Evolutionary conservation across 2,329 filamentous ascomycete species (phyloP), one percentile per base, ranked within the genome.

Genomic region (Rhynchosporium secalis): DNA sequence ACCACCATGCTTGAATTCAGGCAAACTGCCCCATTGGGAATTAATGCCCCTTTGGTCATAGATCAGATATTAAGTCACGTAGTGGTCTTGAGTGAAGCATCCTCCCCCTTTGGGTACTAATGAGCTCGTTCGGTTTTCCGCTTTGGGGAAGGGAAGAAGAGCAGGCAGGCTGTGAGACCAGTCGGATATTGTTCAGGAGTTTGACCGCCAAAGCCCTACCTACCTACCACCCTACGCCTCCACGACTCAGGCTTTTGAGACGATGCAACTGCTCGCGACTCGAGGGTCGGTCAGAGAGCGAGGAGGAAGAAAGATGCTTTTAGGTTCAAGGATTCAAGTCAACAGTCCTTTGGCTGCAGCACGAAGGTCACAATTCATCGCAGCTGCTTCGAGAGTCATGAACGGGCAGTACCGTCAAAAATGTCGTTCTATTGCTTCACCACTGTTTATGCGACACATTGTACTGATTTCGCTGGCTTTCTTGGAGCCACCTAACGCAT

Each of bases 401-500:
- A 36, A 54, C 51, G 38, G 36, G 51, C 51, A 54, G 51, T 33
- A 41, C 51, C 15, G n/a, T 46, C n/a, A 7, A 6, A 15, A 15
- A 4, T 46, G 20, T 46, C 43, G 8, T 46, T 4, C 36, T 28
- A 41, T 40, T 54, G 51, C 51, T 41, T 54, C 33, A 41, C 51
- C 51, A 54, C 20, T 41, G 36, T 54, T 54, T 36, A 54, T 54
- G 51, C 51, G 51, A 54, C 51, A 54, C 51, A 40, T 54, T 36
- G 36, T 54, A 54, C 40, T 38, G 38, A 38, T n/a, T 40, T 36
- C 10, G 36, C 28, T 52, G 49, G 49, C 49, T 52, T 26, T 52
- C 38, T 38, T 52, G 49, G 49, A 52, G 49, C 38, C 31, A 52
- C 49, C 49, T 31, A 52, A 38, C 15, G 33, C 33, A 38, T 33